Evolutionary conservation across 148 eudicot species (phyloP).

Genomic region (Drosera capensis): DNA sequence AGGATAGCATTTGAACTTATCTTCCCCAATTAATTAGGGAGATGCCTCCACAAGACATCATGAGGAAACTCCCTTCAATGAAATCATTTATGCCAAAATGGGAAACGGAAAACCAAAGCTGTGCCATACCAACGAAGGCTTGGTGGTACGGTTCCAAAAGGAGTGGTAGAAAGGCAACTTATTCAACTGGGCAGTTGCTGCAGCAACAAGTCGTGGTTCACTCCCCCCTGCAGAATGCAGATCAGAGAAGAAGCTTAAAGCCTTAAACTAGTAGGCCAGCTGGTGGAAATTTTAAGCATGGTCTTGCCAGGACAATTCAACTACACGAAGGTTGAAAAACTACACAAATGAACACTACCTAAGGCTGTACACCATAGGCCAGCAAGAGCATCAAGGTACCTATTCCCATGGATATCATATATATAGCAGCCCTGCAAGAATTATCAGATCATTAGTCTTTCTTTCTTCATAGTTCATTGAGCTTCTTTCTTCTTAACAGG

Average conservation of each 20-base stretch:
- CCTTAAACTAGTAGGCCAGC: too few species aligned
- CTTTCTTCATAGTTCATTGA: background rate
- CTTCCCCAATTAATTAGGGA: too few species aligned
- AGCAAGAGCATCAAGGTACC: constrained; percentile 93
- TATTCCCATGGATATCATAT: constrained; percentile 60
- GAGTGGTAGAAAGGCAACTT: constrained; percentile 92
- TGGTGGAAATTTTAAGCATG: too few species aligned
- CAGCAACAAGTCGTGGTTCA: constrained; percentile 81
- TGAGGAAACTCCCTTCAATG: too few species aligned
- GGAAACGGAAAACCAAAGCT: background rate
- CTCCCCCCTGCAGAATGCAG: constrained; percentile 55
- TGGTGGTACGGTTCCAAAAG: constrained; percentile 92
- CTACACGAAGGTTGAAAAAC: too few species aligned
- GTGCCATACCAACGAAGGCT: constrained; percentile 57
- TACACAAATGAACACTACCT: too few species aligned
- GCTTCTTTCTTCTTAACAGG: background rate
- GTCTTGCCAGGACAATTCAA: too few species aligned
- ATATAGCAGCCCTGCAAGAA: constrained; percentile 67
- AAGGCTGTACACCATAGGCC: constrained; percentile 92
- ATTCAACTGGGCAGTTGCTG: constrained; percentile 69
- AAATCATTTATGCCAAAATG: background rate
- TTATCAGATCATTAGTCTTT: background rate
- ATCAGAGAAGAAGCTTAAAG: background rate
- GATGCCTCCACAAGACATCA: too few species aligned
- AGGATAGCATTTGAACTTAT: too few species aligned